These are phyloP conservation scores for Globisporangium iwayamae DNA, from an alignment of 352 stramenopile genomes.

Conservation along the genomic window DNA sequence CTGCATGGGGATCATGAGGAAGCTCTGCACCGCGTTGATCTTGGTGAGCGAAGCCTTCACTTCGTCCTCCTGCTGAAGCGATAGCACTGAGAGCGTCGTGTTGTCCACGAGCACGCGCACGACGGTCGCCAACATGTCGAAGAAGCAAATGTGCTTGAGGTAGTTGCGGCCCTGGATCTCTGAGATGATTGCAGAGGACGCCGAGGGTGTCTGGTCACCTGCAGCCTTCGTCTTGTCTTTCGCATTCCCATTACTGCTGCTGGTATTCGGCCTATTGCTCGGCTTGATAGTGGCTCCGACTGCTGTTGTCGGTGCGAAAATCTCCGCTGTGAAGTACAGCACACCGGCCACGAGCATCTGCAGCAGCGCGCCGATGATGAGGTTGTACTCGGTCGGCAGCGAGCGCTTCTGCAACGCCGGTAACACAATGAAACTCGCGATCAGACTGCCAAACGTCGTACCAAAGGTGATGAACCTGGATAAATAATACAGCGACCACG, in stretches of 20 bases:
- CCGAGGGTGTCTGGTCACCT: slow-evolving; percentile 3
- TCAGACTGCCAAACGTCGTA: slow-evolving; percentile 70
- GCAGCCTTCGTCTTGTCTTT: slow-evolving; percentile 9
- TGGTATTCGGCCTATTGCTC: background rate
- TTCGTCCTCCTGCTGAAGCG: slow-evolving; percentile 53
- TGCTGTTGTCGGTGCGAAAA: slow-evolving; percentile 27
- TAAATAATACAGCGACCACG: background rate
- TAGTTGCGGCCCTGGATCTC: slow-evolving; percentile 77
- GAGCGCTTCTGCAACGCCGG: slow-evolving; percentile 43
- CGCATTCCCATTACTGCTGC: slow-evolving; percentile 2
- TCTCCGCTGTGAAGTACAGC: slow-evolving; percentile 46
- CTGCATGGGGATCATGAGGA: slow-evolving; percentile 87
- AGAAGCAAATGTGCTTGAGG: slow-evolving; percentile 86
- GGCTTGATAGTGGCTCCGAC: background rate
- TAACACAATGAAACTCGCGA: slow-evolving; percentile 72
- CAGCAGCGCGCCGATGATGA: slow-evolving; percentile 51
- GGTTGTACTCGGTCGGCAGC: slow-evolving; percentile 70
- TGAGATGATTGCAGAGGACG: slow-evolving; percentile 36
- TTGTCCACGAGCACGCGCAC: slow-evolving; percentile 83
- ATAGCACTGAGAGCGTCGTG: slow-evolving; percentile 72
- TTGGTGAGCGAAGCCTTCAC: slow-evolving; percentile 71
- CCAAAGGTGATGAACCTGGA: slow-evolving; percentile 78
- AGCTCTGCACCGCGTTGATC: slow-evolving; percentile 83
- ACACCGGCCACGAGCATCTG: slow-evolving; percentile 58
- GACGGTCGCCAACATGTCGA: slow-evolving; percentile 77